Evolutionary conservation across 108 stramenopile genomes (phyloP), one percentile per base, ranked within the genome.

Genomic region (Ochromonas danica): DNA sequence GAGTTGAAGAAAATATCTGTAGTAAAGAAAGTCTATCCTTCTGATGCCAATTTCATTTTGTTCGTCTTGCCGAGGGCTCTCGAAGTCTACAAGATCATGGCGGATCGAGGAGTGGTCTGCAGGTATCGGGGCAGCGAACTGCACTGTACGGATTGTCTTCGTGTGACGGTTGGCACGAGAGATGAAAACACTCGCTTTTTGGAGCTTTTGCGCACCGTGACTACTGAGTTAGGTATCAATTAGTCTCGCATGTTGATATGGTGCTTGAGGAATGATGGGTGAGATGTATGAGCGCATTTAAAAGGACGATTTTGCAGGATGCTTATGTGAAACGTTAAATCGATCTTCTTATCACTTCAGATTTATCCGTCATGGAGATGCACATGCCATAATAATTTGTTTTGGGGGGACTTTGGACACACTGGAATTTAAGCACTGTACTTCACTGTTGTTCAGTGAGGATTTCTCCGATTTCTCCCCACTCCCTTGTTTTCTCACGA

Each of bases 111-210:
- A 30, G 90, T 95, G 35, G 96, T 97, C 0, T 91, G 90, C 42
- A 91, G 95, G 38, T 97, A 88, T 85, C 92, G 96, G 71, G 96
- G 96, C 2, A 89, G 85, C 62, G 94, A 97, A 82, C 80, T 93
- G 82, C 94, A 95, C 79, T 97, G 95, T 80, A 80, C 87, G 42
- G 92, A 94, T 79, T 97, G 96, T 81, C 89, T 97, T 51, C 91
- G 96, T 45, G 89, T 94, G 0, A 96, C 95, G 45, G 89, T 97
- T 65, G 96, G 96, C 40, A 92, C 88, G 35, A 75, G 81, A 1
- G 91, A 91, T 74, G 94, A 97, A 80, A 97, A 96, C 81, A 65
- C 86, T 40, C 80, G 80, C 71, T 93, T 95, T 62, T 79, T 95
- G 81, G 86, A 83, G 27, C 45, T 51, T 51, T 51, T 51, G 22